phyloP scores from a whole-genome alignment of 805 yeast genomes.

The Pichia insulana region DNA sequence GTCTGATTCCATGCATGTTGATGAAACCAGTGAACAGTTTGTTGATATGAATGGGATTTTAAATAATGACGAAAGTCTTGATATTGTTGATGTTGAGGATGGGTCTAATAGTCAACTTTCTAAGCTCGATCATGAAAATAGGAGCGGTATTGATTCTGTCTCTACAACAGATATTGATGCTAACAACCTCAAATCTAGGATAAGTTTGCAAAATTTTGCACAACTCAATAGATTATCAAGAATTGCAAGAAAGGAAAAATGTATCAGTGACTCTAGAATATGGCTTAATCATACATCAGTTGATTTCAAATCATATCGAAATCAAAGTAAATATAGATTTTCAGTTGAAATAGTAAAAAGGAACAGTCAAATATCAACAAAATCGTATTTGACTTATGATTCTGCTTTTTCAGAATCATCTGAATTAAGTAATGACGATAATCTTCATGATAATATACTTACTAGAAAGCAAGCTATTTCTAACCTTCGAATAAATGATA shows the following conservation, averaged over 20 bases:
- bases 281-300: not conserved
- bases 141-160: not conserved
- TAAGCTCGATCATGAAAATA: not conserved
- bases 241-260: not conserved
- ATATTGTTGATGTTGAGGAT: not conserved
- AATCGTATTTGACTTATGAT: conserved; percentile 52
- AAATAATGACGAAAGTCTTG: not conserved
- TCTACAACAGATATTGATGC: too few relatives aligned
- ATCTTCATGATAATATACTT: conserved; percentile 19
- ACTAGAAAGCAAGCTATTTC: conserved; percentile 42
- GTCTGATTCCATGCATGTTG: conserved; percentile 24
- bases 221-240: not conserved
- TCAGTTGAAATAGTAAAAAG: conserved; percentile 28
- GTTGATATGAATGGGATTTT: conserved; percentile 8
- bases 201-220: conserved; percentile 3
- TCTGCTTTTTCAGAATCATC: conserved; percentile 37
- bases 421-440: conserved; percentile 11
- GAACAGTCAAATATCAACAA: conserved; percentile 31
- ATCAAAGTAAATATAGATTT: conserved; percentile 5
- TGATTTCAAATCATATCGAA: not conserved
- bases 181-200: not conserved
- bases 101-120: not conserved
- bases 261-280: conserved; percentile 2
- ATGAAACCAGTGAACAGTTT: conserved; percentile 8
- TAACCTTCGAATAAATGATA: conserved; percentile 33